phyloP scores from a whole-genome alignment of 257 asterid genomes.

The Lycium barbarum region DNA sequence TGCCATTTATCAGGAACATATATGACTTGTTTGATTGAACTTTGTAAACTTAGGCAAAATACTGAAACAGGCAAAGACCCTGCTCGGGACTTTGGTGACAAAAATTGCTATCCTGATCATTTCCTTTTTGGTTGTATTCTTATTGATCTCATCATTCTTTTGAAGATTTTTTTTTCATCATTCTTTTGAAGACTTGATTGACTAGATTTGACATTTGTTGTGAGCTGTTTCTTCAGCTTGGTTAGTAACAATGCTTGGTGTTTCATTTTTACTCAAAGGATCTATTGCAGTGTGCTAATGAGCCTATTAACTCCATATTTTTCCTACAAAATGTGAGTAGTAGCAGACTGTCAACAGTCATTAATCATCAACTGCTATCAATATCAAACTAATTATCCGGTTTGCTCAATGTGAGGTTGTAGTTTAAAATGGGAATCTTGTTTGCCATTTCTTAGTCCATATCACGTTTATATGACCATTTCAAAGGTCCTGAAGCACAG shows the following conservation, averaged over 20 bases:
- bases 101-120: not conserved
- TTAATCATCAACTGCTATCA: not conserved
- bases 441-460: too few species aligned
- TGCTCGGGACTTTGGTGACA: constrained; percentile 27
- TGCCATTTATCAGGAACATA: constrained; percentile 83
- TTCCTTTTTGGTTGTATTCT: not conserved
- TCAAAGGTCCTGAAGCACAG: too few species aligned
- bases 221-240: constrained; percentile 25
- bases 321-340: not conserved
- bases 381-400: too few species aligned
- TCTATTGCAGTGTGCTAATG: not conserved
- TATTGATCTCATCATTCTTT: constrained; percentile 16
- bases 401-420: not conserved
- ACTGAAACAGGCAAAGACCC: constrained; percentile 1
- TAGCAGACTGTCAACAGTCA: not conserved
- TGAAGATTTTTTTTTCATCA: not conserved
- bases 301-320: not conserved
- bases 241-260: not conserved
- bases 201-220: not conserved
- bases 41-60: not conserved
- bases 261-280: not conserved
- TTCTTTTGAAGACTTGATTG: not conserved
- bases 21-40: not conserved
- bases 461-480: too few species aligned
- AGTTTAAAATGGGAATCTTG: too few species aligned